Evolutionary conservation across 192 early-diverging fungal species (phyloP).

Genomic region (Backusella tuberculispora): DNA sequence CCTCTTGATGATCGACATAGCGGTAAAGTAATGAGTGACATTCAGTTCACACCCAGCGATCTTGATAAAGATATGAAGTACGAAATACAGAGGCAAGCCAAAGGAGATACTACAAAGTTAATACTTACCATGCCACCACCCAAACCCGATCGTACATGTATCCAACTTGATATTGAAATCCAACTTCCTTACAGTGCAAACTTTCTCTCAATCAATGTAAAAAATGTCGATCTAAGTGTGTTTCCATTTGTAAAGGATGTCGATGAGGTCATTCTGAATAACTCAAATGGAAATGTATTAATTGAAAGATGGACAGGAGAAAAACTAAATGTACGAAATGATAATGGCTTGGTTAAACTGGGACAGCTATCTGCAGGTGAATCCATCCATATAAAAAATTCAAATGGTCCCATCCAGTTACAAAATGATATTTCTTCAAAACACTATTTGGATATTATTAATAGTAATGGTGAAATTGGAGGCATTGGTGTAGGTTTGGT

Average conservation of each 20-base stretch:
- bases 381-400: neutral
- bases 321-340: neutral
- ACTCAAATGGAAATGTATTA: neutral
- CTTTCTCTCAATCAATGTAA: neutral
- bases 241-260: slow-evolving; percentile 13
- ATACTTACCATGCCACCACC: neutral
- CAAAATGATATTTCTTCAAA: neutral
- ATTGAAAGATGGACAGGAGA: slow-evolving; percentile 10
- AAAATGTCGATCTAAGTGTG: slow-evolving; percentile 1
- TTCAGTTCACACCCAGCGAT: slow-evolving; percentile 5
- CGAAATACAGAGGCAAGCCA: neutral
- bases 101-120: neutral
- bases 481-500: neutral
- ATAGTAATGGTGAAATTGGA: slow-evolving; percentile 5
- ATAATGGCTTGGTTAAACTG: neutral
- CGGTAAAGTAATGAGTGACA: neutral
- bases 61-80: neutral
- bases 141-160: neutral
- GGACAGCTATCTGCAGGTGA: slow-evolving; percentile 1
- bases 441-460: neutral
- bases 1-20: neutral
- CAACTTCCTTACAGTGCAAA: slow-evolving; percentile 1
- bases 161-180: slow-evolving; percentile 16
- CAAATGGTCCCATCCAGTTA: slow-evolving; percentile 5
- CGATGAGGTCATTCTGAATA: neutral